Percentiles rank a stretch among this genome's conserved stretches.
Evolutionary conservation across 169 alveolate genomes (phyloP).

Genomic region (Amoebophrya sp.): DNA sequence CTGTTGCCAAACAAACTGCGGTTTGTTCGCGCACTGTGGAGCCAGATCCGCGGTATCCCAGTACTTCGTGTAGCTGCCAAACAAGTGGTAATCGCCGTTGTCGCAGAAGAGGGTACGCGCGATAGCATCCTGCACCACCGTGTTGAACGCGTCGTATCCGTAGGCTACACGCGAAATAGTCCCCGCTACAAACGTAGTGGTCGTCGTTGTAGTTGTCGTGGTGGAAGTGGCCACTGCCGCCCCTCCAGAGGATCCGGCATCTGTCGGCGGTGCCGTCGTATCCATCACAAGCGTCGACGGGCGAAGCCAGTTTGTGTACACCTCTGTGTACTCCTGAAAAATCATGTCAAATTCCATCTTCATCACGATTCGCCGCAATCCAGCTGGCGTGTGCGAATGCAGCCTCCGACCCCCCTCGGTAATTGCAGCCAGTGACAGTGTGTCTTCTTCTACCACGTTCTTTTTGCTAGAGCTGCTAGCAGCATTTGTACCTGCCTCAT

Average conservation of each 20-base stretch:
- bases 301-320: not conserved
- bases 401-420: too few relatives aligned
- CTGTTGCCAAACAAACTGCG: not conserved
- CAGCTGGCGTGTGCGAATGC: not conserved
- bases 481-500: too few relatives aligned
- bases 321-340: not conserved
- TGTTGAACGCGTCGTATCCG: not conserved
- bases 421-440: too few relatives aligned
- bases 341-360: not conserved
- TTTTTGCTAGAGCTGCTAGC: too few relatives aligned
- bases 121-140: not conserved
- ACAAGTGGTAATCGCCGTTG: not conserved
- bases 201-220: not conserved
- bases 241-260: too few relatives aligned
- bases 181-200: not conserved
- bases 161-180: not conserved
- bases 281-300: not conserved
- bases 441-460: too few relatives aligned
- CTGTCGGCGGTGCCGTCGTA: not conserved
- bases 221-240: not conserved
- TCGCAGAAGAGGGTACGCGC: conserved; percentile 13
- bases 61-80: not conserved
- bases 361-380: not conserved
- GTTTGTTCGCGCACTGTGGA: not conserved
- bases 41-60: not conserved